Evolutionary conservation across 306 rosid genomes (phyloP), one percentile per base, ranked within the genome.

Genomic region (Begonia peltatifolia): DNA sequence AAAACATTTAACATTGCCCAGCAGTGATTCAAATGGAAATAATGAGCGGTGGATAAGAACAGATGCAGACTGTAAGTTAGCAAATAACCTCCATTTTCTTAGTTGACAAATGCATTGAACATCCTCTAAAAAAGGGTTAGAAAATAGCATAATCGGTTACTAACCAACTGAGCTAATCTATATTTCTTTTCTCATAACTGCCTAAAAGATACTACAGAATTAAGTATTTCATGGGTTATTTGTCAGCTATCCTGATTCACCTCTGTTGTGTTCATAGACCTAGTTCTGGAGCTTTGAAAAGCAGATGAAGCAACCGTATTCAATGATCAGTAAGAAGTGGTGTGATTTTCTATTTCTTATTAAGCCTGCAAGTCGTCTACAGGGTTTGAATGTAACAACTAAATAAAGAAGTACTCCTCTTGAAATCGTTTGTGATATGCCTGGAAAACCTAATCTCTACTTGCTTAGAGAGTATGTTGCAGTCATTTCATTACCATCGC

Each of bases 41-140:
- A 70, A 55, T 63, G 94, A 83, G 74, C 96, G 79, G 59, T 87
- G 96, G 96, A 80, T 87, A 77, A 83, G 76, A 66, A 83, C 96
- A 55, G 96, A 83, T 69, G 90, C 86, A 2, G 96, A 87, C 62
- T 87, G 96, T 87, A 80, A 87, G 94, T 68, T 35, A 12, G 6
- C 14, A 17, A 8, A 38, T 12, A 36, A 54, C 43, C 58, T 30
- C 48, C 44, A 13, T 50, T 20, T 42, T 14, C 57, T 50, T 16
- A 3, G 52, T 47, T 50, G 9, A n/a, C 16, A 50, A 50, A 50
- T 15, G 20, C 11, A 17, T 9, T 48, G 15, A 48, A 14, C 17
- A 48, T 48, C 15, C 23, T 20, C 4, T 20, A 20, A 20, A 30
- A 30, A 30, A 30, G 1, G 9, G 38, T 5, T 30, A 30, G 38